phyloP scores from a whole-genome alignment of 1,284 basidiomycete species.

The Cronartium ribicola region DNA sequence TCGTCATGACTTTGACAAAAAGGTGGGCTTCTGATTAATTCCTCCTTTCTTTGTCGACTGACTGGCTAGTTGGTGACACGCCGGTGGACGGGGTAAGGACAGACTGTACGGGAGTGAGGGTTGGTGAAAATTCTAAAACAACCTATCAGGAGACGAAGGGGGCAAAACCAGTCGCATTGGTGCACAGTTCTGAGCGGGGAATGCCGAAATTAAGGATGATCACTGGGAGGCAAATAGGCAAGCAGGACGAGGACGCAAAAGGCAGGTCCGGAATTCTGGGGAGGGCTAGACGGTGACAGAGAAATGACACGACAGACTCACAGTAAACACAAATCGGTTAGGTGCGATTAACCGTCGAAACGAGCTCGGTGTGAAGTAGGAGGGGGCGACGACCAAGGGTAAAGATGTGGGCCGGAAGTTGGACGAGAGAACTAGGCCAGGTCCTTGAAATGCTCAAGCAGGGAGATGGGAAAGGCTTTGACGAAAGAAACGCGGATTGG shows the following conservation, averaged over 20 bases:
- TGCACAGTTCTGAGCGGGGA: slow-evolving; percentile 1
- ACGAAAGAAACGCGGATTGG: not conserved
- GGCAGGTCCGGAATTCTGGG: not conserved
- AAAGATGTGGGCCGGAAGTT: not conserved
- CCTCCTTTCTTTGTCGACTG: no score
- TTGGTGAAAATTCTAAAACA: not conserved
- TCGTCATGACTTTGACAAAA: slow-evolving; percentile 2
- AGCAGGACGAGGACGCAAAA: not conserved
- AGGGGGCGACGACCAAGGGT: no score
- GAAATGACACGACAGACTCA: not conserved
- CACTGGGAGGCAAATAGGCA: not conserved
- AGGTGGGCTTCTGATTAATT: slow-evolving; percentile 6
- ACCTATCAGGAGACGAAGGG: not conserved
- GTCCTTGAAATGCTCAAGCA: not conserved
- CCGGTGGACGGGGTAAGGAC: not conserved
- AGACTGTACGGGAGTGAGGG: not conserved
- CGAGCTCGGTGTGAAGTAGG: no score
- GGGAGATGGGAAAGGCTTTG: not conserved
- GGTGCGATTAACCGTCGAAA: not conserved
- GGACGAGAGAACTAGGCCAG: not conserved
- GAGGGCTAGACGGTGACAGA: not conserved
- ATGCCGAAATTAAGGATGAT: not conserved
- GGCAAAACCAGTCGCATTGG: slow-evolving; percentile 5
- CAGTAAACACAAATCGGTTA: no score
- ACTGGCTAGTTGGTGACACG: not conserved